Evolutionary conservation across 306 rosid genomes (phyloP).

Genomic region (Hylodesmum podocarpum): DNA sequence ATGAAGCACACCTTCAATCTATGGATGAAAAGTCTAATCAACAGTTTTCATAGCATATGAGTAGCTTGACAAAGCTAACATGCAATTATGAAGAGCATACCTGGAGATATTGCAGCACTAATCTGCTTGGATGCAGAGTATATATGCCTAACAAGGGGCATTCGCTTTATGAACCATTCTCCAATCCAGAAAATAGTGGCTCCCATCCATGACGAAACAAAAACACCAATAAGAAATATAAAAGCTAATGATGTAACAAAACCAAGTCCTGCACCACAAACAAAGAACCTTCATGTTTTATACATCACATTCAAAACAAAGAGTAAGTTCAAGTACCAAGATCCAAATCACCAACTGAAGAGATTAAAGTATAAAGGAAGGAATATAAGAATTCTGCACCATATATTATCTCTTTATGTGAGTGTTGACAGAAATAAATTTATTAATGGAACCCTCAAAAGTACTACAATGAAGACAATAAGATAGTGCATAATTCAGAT

Average conservation of each 20-base stretch:
- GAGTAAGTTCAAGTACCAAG: background rate
- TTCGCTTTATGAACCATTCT: slow-evolving; percentile 86
- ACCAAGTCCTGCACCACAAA: slow-evolving; percentile 27
- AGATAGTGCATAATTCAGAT: slow-evolving; percentile 3
- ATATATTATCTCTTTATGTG: background rate
- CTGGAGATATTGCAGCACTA: slow-evolving; percentile 90
- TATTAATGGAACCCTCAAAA: background rate
- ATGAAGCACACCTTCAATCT: background rate
- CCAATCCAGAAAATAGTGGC: slow-evolving; percentile 82
- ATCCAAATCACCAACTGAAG: background rate
- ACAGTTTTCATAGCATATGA: background rate
- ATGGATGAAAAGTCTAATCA: background rate
- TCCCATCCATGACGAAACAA: slow-evolving; percentile 94
- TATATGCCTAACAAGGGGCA: slow-evolving; percentile 86
- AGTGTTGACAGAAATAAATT: background rate
- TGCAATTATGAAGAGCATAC: slow-evolving; percentile 39
- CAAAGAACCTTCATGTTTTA: background rate
- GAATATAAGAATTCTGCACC: background rate
- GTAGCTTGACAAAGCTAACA: background rate
- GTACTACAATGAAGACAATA: background rate
- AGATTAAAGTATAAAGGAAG: background rate
- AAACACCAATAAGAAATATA: slow-evolving; percentile 82
- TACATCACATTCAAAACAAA: slow-evolving; percentile 27
- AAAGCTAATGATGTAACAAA: slow-evolving; percentile 78
- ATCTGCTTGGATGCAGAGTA: slow-evolving; percentile 95